Evolutionary conservation across 805 yeast species (phyloP).

Genomic region (Hanseniaspora valbyensis): DNA sequence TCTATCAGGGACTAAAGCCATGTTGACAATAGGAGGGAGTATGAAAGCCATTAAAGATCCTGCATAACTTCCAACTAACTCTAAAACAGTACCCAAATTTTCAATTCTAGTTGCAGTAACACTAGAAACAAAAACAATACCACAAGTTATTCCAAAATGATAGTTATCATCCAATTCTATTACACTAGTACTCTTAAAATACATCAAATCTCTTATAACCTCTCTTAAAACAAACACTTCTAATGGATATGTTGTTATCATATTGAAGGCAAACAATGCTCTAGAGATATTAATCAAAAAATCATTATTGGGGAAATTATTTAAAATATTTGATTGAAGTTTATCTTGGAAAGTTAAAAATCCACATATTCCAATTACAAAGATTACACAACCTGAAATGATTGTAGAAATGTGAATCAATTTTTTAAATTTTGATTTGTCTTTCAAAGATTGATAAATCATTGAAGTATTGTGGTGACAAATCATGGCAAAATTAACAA

Average conservation of each 20-base stretch:
- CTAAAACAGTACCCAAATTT: constrained; percentile 81
- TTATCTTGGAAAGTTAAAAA: constrained; percentile 59
- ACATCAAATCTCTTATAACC: constrained; percentile 56
- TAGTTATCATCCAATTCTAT: constrained; percentile 34
- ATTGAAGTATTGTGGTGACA: constrained; percentile 92
- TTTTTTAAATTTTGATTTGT: constrained; percentile 64
- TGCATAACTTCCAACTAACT: constrained; percentile 83
- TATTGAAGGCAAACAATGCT: constrained; percentile 80
- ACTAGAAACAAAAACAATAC: constrained; percentile 57
- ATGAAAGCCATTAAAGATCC: constrained; percentile 90
- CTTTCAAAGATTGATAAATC: constrained; percentile 70
- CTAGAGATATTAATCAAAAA: constrained; percentile 73
- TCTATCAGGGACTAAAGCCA: constrained; percentile 44
- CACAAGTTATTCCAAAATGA: constrained; percentile 56
- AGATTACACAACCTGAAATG: constrained; percentile 69
- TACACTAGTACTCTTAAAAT: constrained; percentile 24
- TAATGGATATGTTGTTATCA: constrained; percentile 84
- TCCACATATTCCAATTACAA: constrained; percentile 69
- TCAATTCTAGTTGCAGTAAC: constrained; percentile 43
- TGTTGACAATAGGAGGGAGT: constrained; percentile 73
- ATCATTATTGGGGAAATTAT: constrained; percentile 73
- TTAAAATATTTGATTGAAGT: constrained; percentile 78
- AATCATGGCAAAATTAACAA: constrained; percentile 86
- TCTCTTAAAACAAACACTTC: constrained; percentile 87
- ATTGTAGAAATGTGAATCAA: constrained; percentile 78